Base-by-base conservation (phyloP, 225 moss, liverwort and hornwort species). In the Lunularia cruciata region DNA sequence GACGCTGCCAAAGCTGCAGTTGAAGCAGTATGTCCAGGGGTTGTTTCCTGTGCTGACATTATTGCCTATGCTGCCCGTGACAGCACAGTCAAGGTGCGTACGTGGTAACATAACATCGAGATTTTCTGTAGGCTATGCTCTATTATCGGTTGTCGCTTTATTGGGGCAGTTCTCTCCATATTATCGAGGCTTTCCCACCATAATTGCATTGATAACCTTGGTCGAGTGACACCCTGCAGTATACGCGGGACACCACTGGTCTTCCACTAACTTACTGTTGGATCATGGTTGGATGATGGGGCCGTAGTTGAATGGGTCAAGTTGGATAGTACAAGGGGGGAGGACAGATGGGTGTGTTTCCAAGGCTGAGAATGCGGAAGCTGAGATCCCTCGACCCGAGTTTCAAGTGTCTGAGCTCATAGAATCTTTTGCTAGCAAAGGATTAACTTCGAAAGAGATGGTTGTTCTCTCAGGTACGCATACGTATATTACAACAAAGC, bases 1-100 rank as follows among this genome's bases (percentile, higher is more conserved):
- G 66, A 66, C 15, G 48, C 28, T 3, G 34, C 34, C 15, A 66
- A 66, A 23, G 14, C 66, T 31, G 66, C 33, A 3, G 32, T 66
- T 1, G 66, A 48, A 23, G 32, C 1, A 7, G 4, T 32, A 19
- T 84, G 83, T 34, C 76, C 73, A 5, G 66, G 56, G 5, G 28
- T 58, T 1, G 79, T 83, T 11, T 79, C 83, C 0, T 83, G 79
- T 34, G 79, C 80, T 4, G 83, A 84, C 57, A 68, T 84, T 39
- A 3, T 84, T 0, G 25, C 30, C 1, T 75, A 35, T 23, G 79
- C 79, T 12, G 73, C 79, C 39, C 76, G 80, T 16, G 78, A 79
- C 35, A 43, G 53, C 66, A 73, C 75, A 14, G 40, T 61, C 0
- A 39, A 67, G 57, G 78, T 79, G 43, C 14, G 60, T n/a, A 60